Evolutionary conservation across 2,329 filamentous ascomycete genomes (phyloP).

Genomic region (Colletotrichum nymphaeae): DNA sequence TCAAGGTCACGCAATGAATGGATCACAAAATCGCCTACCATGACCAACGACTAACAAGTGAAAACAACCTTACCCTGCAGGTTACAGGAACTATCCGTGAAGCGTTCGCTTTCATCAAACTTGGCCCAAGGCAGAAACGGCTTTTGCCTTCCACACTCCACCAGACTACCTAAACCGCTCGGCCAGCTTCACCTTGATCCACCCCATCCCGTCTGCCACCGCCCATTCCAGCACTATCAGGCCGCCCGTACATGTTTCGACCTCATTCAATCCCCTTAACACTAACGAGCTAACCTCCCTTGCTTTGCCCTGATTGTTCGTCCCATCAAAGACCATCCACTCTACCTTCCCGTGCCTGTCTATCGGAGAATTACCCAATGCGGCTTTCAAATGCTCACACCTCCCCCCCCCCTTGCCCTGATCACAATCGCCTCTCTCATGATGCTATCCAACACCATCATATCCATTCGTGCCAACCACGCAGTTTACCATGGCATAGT

Average conservation of each 20-base stretch:
- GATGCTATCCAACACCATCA: neutral
- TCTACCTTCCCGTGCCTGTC: conserved; percentile 1
- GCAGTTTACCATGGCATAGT: neutral
- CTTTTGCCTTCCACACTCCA: neutral
- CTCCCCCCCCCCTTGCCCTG: neutral
- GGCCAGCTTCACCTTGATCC: neutral
- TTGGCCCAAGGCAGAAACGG: neutral
- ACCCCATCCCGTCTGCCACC: neutral
- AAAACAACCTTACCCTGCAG: neutral
- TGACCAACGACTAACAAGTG: neutral
- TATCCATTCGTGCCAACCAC: too few species aligned
- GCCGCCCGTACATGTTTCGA: neutral
- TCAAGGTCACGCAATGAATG: too few species aligned
- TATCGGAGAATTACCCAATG: conserved; percentile 9
- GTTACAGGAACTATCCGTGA: neutral
- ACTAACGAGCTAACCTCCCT: conserved; percentile 1
- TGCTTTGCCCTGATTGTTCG: neutral
- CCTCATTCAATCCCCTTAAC: neutral
- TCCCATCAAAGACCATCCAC: neutral
- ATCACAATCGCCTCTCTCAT: neutral
- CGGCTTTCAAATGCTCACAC: neutral
- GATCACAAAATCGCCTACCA: neutral
- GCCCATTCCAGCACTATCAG: neutral
- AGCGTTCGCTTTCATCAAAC: neutral
- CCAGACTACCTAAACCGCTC: neutral